Conservation (phyloP, 2,329 filamentous ascomycete species). For the Ilyonectria mors-panacis region DNA sequence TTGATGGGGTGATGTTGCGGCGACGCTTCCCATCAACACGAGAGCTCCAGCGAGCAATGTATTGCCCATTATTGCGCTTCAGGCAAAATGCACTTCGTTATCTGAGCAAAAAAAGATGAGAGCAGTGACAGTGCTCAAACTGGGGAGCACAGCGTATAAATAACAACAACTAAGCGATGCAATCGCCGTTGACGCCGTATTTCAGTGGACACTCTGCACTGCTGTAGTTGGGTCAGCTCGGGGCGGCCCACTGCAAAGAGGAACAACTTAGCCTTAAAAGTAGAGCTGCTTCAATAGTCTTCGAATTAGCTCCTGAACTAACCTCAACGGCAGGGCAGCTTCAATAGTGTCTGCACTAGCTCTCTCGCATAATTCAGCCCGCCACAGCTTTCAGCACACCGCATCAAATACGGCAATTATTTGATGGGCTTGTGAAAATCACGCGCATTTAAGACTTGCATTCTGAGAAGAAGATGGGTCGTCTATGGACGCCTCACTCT, state of each 20-base stretch:
- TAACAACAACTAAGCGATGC: neutral
- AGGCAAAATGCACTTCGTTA: neutral
- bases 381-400: neutral
- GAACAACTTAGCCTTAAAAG: neutral
- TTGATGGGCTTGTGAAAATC: neutral
- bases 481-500: too few species aligned
- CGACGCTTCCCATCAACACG: conserved; percentile 9
- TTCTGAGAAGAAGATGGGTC: too few species aligned
- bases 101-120: neutral
- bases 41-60: conserved; percentile 23
- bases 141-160: neutral
- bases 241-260: too few species aligned
- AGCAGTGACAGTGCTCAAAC: neutral
- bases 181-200: neutral
- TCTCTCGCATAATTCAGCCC: conserved; percentile 23
- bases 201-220: neutral
- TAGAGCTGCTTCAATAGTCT: conserved; percentile 3
- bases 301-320: neutral
- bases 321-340: conserved; percentile 23
- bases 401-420: neutral
- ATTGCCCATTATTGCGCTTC: conserved; percentile 15
- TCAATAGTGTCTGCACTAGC: conserved; percentile 32
- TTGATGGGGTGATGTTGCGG: conserved; percentile 29
- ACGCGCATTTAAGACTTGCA: neutral
- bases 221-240: neutral